A percentile compares a stretch with the other conserved stretches of the same genome.
phyloP scores from a whole-genome alignment of 345 rosid genomes.

The Murraya paniculata region DNA sequence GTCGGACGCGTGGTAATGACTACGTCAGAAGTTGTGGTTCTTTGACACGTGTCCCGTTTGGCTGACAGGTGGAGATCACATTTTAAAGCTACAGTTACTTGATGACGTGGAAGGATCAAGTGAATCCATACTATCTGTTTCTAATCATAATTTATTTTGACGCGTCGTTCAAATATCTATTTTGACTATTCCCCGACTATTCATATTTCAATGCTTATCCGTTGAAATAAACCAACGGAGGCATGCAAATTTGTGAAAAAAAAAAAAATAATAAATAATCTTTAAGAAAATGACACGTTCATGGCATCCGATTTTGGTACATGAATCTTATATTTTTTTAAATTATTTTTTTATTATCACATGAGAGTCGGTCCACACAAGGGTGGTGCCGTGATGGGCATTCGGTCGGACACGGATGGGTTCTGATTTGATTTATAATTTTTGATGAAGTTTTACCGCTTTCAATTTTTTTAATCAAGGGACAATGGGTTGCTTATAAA shows the following conservation, averaged over 20 bases:
- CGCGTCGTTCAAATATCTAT: background rate
- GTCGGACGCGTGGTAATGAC: background rate
- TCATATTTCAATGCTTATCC: conserved; percentile 5
- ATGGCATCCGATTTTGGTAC: background rate
- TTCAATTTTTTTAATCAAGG: background rate
- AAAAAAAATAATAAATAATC: too few species aligned
- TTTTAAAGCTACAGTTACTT: background rate
- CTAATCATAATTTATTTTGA: background rate
- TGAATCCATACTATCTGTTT: background rate
- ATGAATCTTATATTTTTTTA: too few species aligned
- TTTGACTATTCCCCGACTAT: too few species aligned
- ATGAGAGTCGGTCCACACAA: too few species aligned
- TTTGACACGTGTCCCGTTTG: conserved; percentile 1
- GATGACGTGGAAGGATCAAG: conserved; percentile 5
- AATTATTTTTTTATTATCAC: too few species aligned
- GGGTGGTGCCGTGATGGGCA: too few species aligned
- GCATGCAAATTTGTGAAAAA: background rate
- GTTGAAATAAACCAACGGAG: background rate
- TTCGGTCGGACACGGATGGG: too few species aligned
- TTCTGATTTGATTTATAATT: too few species aligned
- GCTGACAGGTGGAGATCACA: background rate
- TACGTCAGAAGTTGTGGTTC: too few species aligned
- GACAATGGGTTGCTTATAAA: background rate
- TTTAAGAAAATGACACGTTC: background rate
- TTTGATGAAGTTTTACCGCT: too few species aligned